phyloP scores from a whole-genome alignment of 768 basidiomycete genomes.

The Cyclocybe cylindracea region DNA sequence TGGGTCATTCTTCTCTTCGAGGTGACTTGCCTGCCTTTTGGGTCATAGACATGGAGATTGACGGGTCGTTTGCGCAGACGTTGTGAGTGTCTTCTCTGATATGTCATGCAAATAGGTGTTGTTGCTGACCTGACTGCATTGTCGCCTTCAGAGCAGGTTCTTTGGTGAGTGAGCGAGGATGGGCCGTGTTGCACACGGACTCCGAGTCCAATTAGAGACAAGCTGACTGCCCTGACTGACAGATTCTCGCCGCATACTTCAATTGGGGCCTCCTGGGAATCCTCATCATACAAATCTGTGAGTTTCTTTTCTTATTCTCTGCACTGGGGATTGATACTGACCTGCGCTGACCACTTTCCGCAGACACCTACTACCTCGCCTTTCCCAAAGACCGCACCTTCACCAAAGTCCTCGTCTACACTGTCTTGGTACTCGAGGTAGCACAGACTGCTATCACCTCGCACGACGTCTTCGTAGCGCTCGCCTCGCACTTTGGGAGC shows the following conservation, averaged over 20 bases:
- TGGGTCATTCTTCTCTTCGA: no score
- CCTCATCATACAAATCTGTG: slow-evolving; percentile 20
- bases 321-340: no score
- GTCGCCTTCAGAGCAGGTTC: slow-evolving; percentile 16
- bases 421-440: slow-evolving; percentile 21
- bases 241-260: slow-evolving; percentile 23
- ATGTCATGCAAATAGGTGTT: background rate
- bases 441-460: slow-evolving; percentile 24
- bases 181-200: background rate
- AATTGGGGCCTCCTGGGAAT: slow-evolving; percentile 28
- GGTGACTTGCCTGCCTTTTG: background rate
- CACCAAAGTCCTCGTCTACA: slow-evolving; percentile 25
- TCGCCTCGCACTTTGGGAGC: slow-evolving; percentile 17
- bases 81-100: slow-evolving; percentile 7
- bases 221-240: background rate
- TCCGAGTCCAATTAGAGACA: background rate
- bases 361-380: slow-evolving; percentile 29
- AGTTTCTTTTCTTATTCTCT: background rate
- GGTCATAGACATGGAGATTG: background rate
- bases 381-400: slow-evolving; percentile 28
- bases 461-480: slow-evolving; percentile 21
- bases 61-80: slow-evolving; percentile 3
- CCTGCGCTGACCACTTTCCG: no score
- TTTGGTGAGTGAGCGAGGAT: slow-evolving; percentile 13
- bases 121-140: background rate